phyloP scores from a whole-genome alignment of 1,139 yeast genomes.

The Candida sp. region DNA sequence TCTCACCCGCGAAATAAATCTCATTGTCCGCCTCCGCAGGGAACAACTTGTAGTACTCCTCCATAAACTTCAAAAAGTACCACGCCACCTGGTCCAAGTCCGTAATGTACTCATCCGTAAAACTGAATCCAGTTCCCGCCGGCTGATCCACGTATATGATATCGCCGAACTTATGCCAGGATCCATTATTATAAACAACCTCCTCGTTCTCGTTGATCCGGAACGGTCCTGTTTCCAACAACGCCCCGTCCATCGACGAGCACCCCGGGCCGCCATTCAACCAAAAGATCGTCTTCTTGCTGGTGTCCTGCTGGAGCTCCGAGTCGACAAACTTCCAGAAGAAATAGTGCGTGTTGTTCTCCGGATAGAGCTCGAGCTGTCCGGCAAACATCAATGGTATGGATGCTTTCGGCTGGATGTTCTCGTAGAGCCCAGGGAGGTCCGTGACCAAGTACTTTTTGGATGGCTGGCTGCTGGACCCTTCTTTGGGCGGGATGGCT shows the following conservation, averaged over 20 bases:
- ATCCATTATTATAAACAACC: constrained; percentile 65
- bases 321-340: constrained; percentile 73
- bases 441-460: constrained; percentile 36
- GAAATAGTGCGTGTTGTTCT: constrained; percentile 66
- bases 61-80: constrained; percentile 69
- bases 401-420: constrained; percentile 29
- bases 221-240: constrained; percentile 93
- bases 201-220: constrained; percentile 54
- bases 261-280: constrained; percentile 98
- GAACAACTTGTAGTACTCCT: constrained; percentile 68
- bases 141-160: constrained; percentile 94
- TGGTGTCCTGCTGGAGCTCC: constrained; percentile 24
- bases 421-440: constrained; percentile 45
- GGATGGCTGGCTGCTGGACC: constrained; percentile 15
- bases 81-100: constrained; percentile 63
- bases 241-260: constrained; percentile 96
- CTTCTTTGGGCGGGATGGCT: constrained; percentile 26
- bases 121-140: constrained; percentile 91
- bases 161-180: constrained; percentile 87
- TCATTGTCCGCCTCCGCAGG: constrained; percentile 74
- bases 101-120: constrained; percentile 54
- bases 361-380: constrained; percentile 60
- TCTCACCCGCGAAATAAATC: constrained; percentile 88
- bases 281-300: constrained; percentile 70
- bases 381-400: constrained; percentile 73